phyloP scores from a whole-genome alignment of 1,284 basidiomycete genomes.

The Cryptococcus maquisensis region DNA sequence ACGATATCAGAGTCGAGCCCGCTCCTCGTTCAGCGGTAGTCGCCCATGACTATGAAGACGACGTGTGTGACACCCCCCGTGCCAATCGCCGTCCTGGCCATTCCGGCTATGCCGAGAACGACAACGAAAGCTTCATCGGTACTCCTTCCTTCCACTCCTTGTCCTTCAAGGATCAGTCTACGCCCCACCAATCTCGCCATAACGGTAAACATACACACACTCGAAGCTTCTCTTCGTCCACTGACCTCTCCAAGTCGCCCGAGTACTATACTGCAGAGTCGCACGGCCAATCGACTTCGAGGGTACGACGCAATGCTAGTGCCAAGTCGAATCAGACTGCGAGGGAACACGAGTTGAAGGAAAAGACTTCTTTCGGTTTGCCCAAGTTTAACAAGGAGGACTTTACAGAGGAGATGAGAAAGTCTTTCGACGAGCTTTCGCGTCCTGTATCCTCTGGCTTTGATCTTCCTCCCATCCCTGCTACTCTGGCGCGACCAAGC shows the following conservation, averaged over 20 bases:
- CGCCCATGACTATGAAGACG: background rate
- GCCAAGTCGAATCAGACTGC: background rate
- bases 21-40: conserved; percentile 4
- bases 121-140: background rate
- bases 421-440: conserved; percentile 18
- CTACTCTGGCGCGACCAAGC: background rate
- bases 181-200: conserved; percentile 3
- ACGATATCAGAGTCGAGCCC: conserved; percentile 18
- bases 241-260: conserved; percentile 20
- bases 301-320: background rate
- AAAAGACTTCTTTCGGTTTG: conserved; percentile 24
- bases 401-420: conserved; percentile 23
- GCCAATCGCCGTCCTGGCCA: background rate
- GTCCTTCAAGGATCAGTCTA: conserved; percentile 8
- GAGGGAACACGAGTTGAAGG: conserved; percentile 10
- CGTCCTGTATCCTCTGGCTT: conserved; percentile 10
- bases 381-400: conserved; percentile 17
- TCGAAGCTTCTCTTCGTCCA: conserved; percentile 19
- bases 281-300: background rate
- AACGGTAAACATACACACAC: conserved; percentile 2
- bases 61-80: background rate
- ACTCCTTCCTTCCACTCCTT: conserved; percentile 9
- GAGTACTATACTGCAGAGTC: conserved; percentile 12
- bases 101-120: background rate
- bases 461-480: conserved; percentile 27